Conservation (phyloP, 768 basidiomycete species). For the Pisolithus albus region DNA sequence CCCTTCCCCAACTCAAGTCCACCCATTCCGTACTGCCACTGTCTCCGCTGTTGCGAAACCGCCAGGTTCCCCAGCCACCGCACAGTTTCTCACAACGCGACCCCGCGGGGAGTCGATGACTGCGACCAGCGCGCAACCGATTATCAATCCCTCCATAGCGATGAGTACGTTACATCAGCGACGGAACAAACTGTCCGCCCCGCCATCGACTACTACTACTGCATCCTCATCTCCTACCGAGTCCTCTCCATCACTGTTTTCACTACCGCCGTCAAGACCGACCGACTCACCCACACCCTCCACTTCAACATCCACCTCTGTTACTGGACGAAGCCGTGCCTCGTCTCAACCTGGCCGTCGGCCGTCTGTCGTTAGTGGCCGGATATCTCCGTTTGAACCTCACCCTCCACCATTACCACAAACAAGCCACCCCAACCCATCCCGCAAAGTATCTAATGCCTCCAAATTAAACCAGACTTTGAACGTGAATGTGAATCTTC, state of each 20-base stretch:
- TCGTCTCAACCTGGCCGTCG: conserved; percentile 73
- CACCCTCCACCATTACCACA: conserved; percentile 48
- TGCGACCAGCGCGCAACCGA: conserved; percentile 22
- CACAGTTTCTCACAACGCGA: conserved; percentile 38
- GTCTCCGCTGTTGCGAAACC: conserved; percentile 25
- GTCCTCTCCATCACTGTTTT: conserved; percentile 31
- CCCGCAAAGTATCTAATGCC: conserved; percentile 58
- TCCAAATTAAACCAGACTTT: conserved; percentile 49
- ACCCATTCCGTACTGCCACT: conserved; percentile 23
- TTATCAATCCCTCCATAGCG: conserved; percentile 54
- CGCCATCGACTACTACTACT: conserved; percentile 32
- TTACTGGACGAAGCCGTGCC: conserved; percentile 51
- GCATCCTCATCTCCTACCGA: conserved; percentile 32
- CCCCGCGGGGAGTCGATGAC: conserved; percentile 52
- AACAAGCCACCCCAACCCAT: conserved; percentile 31
- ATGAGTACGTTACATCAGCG: conserved; percentile 67
- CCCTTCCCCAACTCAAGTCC: conserved; percentile 38
- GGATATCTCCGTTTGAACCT: conserved; percentile 44
- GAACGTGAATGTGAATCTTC: conserved; percentile 37
- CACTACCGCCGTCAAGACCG: conserved; percentile 22
- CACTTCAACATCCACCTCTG: conserved; percentile 30
- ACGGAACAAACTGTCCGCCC: conserved; percentile 57
- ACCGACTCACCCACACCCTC: conserved; percentile 36
- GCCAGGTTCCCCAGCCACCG: conserved; percentile 43
- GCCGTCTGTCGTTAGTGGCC: conserved; percentile 49